These are phyloP conservation scores for Pleurozium schreberi DNA, from an alignment of 225 moss, liverwort and hornwort genomes.

Conservation along the genomic window DNA sequence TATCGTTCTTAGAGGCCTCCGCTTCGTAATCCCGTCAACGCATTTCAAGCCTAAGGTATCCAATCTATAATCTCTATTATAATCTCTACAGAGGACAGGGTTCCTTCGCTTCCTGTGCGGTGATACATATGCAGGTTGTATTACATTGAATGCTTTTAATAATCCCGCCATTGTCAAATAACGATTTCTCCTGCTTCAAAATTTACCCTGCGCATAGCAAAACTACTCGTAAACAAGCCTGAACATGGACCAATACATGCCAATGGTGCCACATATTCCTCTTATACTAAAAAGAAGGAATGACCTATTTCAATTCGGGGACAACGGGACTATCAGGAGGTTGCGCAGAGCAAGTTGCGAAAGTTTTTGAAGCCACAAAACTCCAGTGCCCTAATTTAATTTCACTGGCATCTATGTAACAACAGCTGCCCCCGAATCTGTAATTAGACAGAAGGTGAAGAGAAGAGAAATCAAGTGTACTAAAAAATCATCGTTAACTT, in stretches of 20 bases:
- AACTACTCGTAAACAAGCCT: neutral
- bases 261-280: neutral
- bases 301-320: neutral
- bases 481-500: neutral
- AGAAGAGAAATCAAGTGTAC: neutral
- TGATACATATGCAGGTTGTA: slow-evolving; percentile 4
- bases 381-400: neutral
- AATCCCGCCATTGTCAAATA: slow-evolving; percentile 3
- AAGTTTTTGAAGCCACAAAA: neutral
- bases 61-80: neutral
- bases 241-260: neutral
- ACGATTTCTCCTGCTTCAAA: neutral
- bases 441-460: neutral
- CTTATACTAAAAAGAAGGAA: neutral
- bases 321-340: neutral
- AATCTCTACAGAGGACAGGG: neutral
- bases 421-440: neutral
- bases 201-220: neutral
- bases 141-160: slow-evolving; percentile 6
- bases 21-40: neutral
- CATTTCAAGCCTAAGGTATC: neutral
- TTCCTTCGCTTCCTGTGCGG: slow-evolving; percentile 8
- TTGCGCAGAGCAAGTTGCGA: neutral
- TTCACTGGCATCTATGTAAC: neutral
- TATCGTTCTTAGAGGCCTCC: neutral